Evolutionary conservation across 108 stramenopile species (phyloP), one percentile per base, ranked within the genome.

Genomic region (Cyclotella baltica): DNA sequence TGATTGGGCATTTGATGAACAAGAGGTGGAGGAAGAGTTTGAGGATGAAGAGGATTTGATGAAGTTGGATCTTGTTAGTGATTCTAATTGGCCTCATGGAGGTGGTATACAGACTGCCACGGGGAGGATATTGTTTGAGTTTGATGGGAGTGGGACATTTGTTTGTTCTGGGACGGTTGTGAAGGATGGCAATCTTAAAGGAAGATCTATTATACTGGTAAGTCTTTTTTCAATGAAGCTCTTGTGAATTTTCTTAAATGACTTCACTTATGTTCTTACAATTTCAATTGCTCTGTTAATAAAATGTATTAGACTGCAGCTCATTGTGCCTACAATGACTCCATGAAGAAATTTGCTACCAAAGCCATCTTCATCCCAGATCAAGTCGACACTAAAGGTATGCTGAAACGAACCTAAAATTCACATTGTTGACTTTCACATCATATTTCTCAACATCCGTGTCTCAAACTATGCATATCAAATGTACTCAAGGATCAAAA

Each of bases 241-340:
- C 4, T 3, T 61, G 30, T 33, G 11, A 13, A 19, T 30, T 34
- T 33, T 33, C 10, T 34, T 19, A n/a, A n/a, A n/a, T 61, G 0
- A 3, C 0, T 13, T 34, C 30, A 2, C 13, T 34, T 18, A 33
- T 8, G 15, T 34, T 31, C 1, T 1, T 34, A 34, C 4, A 13
- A n/a, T 52, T 15, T 61, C 6, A 61, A 16, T 8, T 33, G 2
- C 33, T 3, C 31, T 19, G 31, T 9, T 34, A 1, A 11, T 0
- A 16, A n/a, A 18, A 16, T 11, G 34, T 9, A 34, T 2, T 62
- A 66, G 62, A 81, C 80, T 34, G 80, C 80, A 18, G 80, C 80
- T n/a, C 80, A 81, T 53, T 81, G 80, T 52, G 80, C 70, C 0
- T 81, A 81, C 50, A 72, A 76, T 20, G 80, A 81, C 64, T 59